A percentile compares a stretch with the other conserved stretches of the same genome.
phyloP scores from a whole-genome alignment of 176 grass and related monocot species.

The Cenchrus americanus region DNA sequence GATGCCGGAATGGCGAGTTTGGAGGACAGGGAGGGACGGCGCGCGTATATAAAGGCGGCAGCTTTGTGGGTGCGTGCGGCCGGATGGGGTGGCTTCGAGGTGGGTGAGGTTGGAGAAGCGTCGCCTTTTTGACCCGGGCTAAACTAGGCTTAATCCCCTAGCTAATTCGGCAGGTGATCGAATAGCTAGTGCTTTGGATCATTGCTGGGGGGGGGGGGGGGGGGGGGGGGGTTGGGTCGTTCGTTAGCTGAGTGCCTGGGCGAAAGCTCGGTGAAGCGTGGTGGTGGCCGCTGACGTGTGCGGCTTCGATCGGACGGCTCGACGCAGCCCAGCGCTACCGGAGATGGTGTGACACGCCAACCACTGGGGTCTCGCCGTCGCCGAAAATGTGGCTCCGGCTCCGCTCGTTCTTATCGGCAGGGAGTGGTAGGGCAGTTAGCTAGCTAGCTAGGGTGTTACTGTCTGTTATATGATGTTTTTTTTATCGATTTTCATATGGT shows the following conservation, averaged over 20 bases:
- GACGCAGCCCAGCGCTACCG: neutral
- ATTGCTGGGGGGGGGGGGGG: slow-evolving; percentile 27
- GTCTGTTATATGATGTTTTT: neutral
- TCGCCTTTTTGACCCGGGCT: neutral
- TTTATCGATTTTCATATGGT: neutral
- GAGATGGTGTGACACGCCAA: slow-evolving; percentile 41
- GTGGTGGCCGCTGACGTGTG: slow-evolving; percentile 1
- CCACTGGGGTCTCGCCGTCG: neutral
- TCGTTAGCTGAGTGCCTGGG: neutral
- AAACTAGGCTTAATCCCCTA: neutral
- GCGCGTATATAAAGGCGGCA: slow-evolving; percentile 38
- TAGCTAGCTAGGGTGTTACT: too few relatives aligned
- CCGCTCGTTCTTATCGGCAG: slow-evolving; percentile 30
- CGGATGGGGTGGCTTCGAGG: slow-evolving; percentile 36
- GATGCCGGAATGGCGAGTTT: neutral
- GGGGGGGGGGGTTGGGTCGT: neutral
- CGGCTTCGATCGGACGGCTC: neutral
- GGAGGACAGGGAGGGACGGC: neutral
- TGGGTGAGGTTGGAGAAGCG: slow-evolving; percentile 30
- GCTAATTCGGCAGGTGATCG: slow-evolving; percentile 33
- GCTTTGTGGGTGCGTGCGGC: neutral
- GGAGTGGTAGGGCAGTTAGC: neutral
- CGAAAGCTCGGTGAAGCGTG: slow-evolving; percentile 9
- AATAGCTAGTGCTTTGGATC: slow-evolving; percentile 10
- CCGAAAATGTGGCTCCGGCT: neutral